Percentiles rank a stretch among this genome's conserved stretches.
These are phyloP conservation scores for Metschnikowia colocasiae DNA, from an alignment of 805 yeast genomes.

Conservation along the genomic window DNA sequence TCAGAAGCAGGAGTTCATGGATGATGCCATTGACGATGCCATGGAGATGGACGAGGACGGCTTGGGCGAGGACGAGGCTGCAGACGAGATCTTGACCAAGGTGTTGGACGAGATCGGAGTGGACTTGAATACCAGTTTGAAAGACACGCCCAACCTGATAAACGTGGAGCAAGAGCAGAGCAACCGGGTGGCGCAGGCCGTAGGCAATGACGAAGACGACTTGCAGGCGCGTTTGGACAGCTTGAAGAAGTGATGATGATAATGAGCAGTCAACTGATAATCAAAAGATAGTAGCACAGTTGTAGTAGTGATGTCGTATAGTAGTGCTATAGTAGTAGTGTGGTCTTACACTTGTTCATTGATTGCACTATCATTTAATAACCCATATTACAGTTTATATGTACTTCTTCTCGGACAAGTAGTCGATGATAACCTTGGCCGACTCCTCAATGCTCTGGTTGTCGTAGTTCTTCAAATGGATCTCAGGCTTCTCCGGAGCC, in stretches of 20 bases:
- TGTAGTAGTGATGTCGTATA: neutral
- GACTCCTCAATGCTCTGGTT: constrained; percentile 73
- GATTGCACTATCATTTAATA: no score
- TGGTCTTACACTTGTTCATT: neutral
- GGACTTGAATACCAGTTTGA: constrained; percentile 55
- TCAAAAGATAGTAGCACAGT: no score
- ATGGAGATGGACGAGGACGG: constrained; percentile 79
- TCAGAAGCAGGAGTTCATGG: constrained; percentile 98
- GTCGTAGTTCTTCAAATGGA: constrained; percentile 68
- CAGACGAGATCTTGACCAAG: constrained; percentile 84
- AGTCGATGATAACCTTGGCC: constrained; percentile 66
- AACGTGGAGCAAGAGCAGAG: constrained; percentile 20
- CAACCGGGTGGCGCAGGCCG: constrained; percentile 50
- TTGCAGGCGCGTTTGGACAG: constrained; percentile 85
- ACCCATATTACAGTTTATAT: constrained; percentile 15
- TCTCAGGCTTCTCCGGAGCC: constrained; percentile 82
- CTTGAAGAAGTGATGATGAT: constrained; percentile 45
- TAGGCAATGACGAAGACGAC: constrained; percentile 70
- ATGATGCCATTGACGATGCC: constrained; percentile 94
- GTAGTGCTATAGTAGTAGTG: neutral
- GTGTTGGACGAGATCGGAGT: constrained; percentile 96
- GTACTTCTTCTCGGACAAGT: constrained; percentile 52
- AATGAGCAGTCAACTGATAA: no score
- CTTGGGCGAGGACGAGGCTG: constrained; percentile 81
- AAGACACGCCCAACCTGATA: constrained; percentile 42